Conservation (phyloP, 148 eudicot genomes). For the Oxyria digyna region DNA sequence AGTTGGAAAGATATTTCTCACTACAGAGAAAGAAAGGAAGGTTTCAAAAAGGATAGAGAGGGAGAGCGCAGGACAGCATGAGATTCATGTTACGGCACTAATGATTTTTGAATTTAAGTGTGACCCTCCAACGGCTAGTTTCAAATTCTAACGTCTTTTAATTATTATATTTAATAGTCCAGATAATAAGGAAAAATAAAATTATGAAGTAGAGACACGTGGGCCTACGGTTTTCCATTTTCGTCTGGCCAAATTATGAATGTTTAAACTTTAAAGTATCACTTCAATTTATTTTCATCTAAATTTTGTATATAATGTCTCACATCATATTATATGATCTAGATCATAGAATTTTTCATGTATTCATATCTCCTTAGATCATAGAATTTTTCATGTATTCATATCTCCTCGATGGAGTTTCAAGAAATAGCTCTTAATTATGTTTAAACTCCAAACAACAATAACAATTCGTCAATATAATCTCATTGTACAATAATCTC, state of each 20-base stretch:
- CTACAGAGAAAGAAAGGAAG: background rate
- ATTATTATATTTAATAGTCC: background rate
- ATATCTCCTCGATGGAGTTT: too few relatives aligned
- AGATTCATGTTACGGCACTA: background rate
- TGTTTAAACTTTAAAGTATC: background rate
- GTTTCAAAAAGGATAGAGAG: background rate
- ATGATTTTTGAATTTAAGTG: constrained; percentile 7
- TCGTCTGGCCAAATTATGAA: background rate
- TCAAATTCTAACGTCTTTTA: constrained; percentile 2
- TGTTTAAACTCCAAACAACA: too few relatives aligned
- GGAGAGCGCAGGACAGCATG: background rate
- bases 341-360: too few relatives aligned
- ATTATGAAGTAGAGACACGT: background rate
- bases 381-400: too few relatives aligned
- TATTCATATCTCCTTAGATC: too few relatives aligned
- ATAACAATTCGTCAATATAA: too few relatives aligned
- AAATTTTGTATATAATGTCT: too few relatives aligned
- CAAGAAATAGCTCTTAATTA: too few relatives aligned
- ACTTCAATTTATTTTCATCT: too few relatives aligned
- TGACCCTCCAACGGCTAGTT: constrained; percentile 4
- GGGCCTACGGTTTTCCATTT: background rate
- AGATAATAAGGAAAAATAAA: background rate
- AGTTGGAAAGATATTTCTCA: background rate
- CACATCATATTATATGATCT: too few relatives aligned
- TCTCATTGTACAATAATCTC: too few relatives aligned